Base-by-base conservation (phyloP, 78 protist species). In the Polysphondylium violaceum region DNA sequence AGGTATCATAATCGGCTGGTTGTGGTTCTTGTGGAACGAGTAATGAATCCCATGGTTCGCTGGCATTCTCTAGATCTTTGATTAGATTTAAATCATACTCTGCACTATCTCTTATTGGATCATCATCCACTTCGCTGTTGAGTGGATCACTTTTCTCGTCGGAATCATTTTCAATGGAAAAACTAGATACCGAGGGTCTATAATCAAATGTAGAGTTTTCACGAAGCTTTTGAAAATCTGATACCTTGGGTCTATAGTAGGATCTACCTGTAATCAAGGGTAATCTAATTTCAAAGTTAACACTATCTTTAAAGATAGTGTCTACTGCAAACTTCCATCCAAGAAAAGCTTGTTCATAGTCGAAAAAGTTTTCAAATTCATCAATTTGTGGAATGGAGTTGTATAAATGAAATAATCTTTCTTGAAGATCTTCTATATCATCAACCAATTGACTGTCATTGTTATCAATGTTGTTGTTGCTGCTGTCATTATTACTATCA, bases 1-100 rank as follows among this genome's bases (percentile, higher is more conserved):
- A 81, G 31, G 89, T 81, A 68, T 81, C 44, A 38, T 81, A 81
- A 55, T 81, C 89, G 16, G n/a, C 29, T 81, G 89, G 89, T 56
- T 81, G 78, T 68, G 89, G 89, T 56, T 81, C 89, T 35, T 67
- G 69, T 68, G 89, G 89, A 19, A 65, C 35, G 9, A 81, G 25
- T 31, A 65, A 33, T 23, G 76, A 21, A 27, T 81, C 89, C 89
- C 89, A 81, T 17, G 89, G 89, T n/a, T 81, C 89, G 12, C 23
- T 14, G 3, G 58, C 25, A 51, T 56, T 65, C 29, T 64, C 75
- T 23, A 61, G 23, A 25, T 64, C 76, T 19, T 65, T 43, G 31
- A 5, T 25, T 38, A 43, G 14, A 21, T 43, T 59, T 29, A 27
- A 33, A 76, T 63, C 35, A 63, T 63, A 43, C 17, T 63, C 71